Evolutionary conservation across 2,329 filamentous ascomycete species (phyloP), one percentile per base, ranked within the genome.

Genomic region (Fusarium sp.): DNA sequence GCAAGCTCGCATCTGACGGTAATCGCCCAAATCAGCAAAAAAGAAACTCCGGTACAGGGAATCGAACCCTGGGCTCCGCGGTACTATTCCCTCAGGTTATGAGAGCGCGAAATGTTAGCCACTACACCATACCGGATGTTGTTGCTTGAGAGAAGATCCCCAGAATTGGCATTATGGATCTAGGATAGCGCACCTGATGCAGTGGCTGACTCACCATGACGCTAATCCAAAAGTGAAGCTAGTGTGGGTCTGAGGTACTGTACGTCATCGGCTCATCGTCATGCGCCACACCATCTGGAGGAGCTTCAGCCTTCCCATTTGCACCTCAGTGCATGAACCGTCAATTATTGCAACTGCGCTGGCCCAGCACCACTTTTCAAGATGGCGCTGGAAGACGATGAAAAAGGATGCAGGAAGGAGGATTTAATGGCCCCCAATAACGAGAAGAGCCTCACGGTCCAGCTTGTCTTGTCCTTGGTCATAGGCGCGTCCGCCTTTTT

Each of bases 401-500:
- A 56, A 16, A 14, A 40, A 10, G n/a, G 27, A 5, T 59, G 63
- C 40, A 22, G 11, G 6, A 14, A 68, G 47, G 69, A 80, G 8
- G 76, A 42, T 27, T 4, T 68, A 31, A 68, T 81, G 61, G 69
- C 31, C 20, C 82, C 79, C 29, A 73, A 80, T 33, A 71, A 56
- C 20, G 56, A 74, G 29, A 89, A 85, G 76, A 82, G 90, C 81
- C 82, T 88, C 45, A 82, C 84, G 70, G 89, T 92, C 64, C 94
- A 97, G 84, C 88, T 95, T 61, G 88, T 91, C 68, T 87, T 97
- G 77, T 96, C 94, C 9, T 81, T 94, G 47, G 84, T 88, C 6
- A 86, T 97, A 38, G 95, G 94, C 35, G 74, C 93, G 50, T 86
- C 88, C 7, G 93, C 94, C 35, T 94, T 97, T 78, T 71, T 95